phyloP scores from a whole-genome alignment of 2,329 filamentous ascomycete genomes.

The Penicillium sp. region DNA sequence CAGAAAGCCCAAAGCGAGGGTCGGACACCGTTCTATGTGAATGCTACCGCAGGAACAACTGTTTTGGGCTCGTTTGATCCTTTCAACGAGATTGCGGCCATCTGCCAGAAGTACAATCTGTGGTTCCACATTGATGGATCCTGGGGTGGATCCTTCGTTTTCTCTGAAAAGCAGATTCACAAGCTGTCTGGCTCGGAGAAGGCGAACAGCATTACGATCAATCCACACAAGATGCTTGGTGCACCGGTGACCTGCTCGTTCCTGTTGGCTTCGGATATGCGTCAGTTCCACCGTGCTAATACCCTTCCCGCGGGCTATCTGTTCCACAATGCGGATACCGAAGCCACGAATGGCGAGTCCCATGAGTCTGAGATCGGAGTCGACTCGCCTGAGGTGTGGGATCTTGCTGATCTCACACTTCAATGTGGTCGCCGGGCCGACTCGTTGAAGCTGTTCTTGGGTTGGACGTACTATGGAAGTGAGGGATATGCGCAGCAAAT shows the following conservation, averaged over 20 bases:
- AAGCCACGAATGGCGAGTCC: slow-evolving; percentile 28
- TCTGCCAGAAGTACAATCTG: slow-evolving; percentile 71
- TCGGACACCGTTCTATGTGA: slow-evolving; percentile 88
- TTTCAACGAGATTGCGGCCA: slow-evolving; percentile 65
- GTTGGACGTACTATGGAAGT: slow-evolving; percentile 86
- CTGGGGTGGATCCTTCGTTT: slow-evolving; percentile 85
- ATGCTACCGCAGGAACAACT: slow-evolving; percentile 92
- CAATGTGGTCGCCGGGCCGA: slow-evolving; percentile 90
- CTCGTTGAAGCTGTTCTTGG: slow-evolving; percentile 79
- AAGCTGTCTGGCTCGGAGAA: slow-evolving; percentile 71
- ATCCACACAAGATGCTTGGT: slow-evolving; percentile 97
- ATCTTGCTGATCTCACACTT: slow-evolving; percentile 86
- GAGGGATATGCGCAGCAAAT: slow-evolving; percentile 69
- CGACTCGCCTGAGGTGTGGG: slow-evolving; percentile 66
- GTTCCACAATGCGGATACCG: slow-evolving; percentile 62
- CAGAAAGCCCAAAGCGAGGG: slow-evolving; percentile 63
- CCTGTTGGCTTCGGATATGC: slow-evolving; percentile 74
- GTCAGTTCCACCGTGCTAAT: slow-evolving; percentile 77
- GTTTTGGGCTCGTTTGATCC: slow-evolving; percentile 89
- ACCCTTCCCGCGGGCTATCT: slow-evolving; percentile 84
- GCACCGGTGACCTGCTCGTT: slow-evolving; percentile 90
- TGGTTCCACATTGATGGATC: slow-evolving; percentile 94
- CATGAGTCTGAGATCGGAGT: slow-evolving; percentile 25
- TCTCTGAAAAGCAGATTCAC: slow-evolving; percentile 62
- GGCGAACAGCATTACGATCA: slow-evolving; percentile 81